Base-by-base conservation (phyloP, 2,329 filamentous ascomycete genomes). In the Trichoderma asperellum region DNA sequence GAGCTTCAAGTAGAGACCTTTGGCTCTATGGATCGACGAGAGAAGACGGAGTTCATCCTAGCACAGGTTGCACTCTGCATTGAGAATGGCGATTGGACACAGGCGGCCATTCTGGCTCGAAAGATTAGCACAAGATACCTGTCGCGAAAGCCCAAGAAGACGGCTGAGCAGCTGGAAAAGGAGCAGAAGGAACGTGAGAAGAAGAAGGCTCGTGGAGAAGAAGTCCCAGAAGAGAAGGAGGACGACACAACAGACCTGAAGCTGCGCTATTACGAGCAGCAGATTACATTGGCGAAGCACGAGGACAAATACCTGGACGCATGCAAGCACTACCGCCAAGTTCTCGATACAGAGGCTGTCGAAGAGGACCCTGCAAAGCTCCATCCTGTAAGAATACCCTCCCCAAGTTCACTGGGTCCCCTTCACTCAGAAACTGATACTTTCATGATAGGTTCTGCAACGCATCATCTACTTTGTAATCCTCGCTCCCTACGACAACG, bases 1-100 rank as follows among this genome's bases (percentile, higher is more conserved):
- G 96, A 99, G 83, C 87, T 99, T 71, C 96, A 99, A 80, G 96
- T 99, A 61, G 96, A 99, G 86, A 99, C 96, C 0, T 99, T 99
- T 80, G 96, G 96, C 10, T 98, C 95, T 27, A 99, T 99, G 96
- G 92, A 93, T 72, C 88, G 96, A 75, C 89, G 96, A 75, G 96
- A 99, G 81, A 99, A 99, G 90, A 97, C 94, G 5, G 96, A 98
- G 77, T 99, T 99, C 79, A 99, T 99, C 77, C 86, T 99, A 65
- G 92, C 96, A 72, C 96, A 99, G 82, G 95, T 98, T 52, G 88
- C 90, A 40, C 87, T 99, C 64, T 99, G 96, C 83, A 98, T 99
- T 79, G 92, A 97, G 82, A 95, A 90, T 76, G 92, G 90, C 69
- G 96, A 99, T 80, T 99, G 94, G 94, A 96, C 91, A 75, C 96